phyloP scores from a whole-genome alignment of 73 alveolate species.

The Durusdinium trenchii region DNA sequence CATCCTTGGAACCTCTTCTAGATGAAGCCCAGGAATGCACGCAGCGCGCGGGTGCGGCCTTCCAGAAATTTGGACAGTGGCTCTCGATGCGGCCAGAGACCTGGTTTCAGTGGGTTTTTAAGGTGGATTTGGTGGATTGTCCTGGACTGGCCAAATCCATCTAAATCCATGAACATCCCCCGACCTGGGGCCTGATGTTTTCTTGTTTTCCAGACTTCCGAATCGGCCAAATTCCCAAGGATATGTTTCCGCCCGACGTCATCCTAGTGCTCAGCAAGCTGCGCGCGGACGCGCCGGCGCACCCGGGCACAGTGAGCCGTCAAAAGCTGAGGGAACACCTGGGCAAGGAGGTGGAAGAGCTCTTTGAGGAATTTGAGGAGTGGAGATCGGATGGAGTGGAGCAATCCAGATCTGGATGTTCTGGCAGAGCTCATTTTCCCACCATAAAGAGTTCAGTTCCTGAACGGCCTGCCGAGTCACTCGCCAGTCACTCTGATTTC shows the following conservation, averaged over 20 bases:
- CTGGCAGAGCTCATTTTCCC: not conserved
- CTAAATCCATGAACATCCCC: too few species aligned
- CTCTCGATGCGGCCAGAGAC: constrained; percentile 93
- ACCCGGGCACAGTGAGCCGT: constrained; percentile 53
- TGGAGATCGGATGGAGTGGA: not conserved
- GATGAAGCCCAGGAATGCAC: not conserved
- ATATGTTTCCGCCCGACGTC: constrained; percentile 89
- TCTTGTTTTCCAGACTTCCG: too few species aligned
- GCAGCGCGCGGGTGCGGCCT: constrained; percentile 87
- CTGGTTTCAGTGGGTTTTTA: too few species aligned
- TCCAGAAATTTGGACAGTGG: constrained; percentile 95
- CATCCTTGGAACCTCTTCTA: not conserved
- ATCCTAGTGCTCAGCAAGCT: constrained; percentile 63
- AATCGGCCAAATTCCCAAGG: too few species aligned
- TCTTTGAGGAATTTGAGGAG: constrained; percentile 78
- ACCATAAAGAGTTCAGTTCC: too few species aligned
- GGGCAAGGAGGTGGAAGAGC: constrained; percentile 91
- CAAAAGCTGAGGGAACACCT: constrained; percentile 54
- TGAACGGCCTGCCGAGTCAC: too few species aligned
- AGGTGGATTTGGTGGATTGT: too few species aligned
- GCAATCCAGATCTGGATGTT: too few species aligned
- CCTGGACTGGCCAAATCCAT: too few species aligned
- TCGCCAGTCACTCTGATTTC: too few species aligned
- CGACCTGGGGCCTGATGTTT: too few species aligned
- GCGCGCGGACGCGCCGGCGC: constrained; percentile 85